phyloP scores from a whole-genome alignment of 23 red algal genomes.

The Gracilaria domingensis region DNA sequence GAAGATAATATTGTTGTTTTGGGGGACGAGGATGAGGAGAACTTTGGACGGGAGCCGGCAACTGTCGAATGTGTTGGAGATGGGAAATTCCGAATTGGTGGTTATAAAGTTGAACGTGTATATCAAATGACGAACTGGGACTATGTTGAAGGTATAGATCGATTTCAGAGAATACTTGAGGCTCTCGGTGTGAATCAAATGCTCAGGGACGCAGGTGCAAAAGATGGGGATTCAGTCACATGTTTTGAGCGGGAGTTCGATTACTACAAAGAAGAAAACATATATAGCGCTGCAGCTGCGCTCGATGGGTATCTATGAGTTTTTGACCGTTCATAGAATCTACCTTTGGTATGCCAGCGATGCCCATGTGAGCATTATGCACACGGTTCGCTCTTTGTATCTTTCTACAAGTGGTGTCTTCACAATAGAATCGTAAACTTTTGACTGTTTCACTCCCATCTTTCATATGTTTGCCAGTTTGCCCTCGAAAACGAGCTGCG shows the following conservation, averaged over 20 bases:
- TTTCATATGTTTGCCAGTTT: conserved; percentile 39
- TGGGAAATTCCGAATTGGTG: conserved; percentile 29
- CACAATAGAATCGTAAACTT: background rate
- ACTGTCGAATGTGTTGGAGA: conserved; percentile 38
- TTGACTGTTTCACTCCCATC: background rate
- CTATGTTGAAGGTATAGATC: conserved; percentile 90
- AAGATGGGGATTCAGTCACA: conserved; percentile 84
- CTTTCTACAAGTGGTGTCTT: background rate
- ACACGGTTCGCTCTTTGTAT: no score
- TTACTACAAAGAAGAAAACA: conserved; percentile 84
- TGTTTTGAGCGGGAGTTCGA: conserved; percentile 83
- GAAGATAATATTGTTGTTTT: conserved; percentile 36
- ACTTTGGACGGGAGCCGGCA: conserved; percentile 13
- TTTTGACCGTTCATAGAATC: background rate
- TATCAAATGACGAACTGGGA: conserved; percentile 97
- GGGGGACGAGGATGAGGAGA: conserved; percentile 43
- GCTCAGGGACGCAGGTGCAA: conserved; percentile 72
- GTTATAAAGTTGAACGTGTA: conserved; percentile 69
- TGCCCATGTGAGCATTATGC: background rate
- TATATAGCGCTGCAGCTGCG: conserved; percentile 72
- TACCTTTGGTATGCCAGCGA: no score
- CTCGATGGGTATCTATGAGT: conserved; percentile 71
- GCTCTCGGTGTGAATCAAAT: conserved; percentile 82
- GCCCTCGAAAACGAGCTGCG: conserved; percentile 85
- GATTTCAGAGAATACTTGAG: conserved; percentile 94